Evolutionary conservation across 1,139 yeast genomes (phyloP).

Genomic region (Saccharomyces hybrid): DNA sequence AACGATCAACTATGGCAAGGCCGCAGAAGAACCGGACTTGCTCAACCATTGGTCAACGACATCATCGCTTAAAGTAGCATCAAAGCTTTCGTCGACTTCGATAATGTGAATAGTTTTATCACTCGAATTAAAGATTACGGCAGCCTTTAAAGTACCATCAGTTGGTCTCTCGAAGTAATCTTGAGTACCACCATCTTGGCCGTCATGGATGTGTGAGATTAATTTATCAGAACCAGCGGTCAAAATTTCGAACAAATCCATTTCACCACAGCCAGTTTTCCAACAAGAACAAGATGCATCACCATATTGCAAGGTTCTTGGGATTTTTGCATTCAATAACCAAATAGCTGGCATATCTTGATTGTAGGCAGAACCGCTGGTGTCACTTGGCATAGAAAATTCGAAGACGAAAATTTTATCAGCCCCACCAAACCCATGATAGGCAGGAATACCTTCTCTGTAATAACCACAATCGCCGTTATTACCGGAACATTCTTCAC

Average conservation of each 20-base stretch:
- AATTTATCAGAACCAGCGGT: slow-evolving; percentile 63
- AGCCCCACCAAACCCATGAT: slow-evolving; percentile 78
- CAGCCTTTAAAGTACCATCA: slow-evolving; percentile 73
- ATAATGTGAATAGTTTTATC: slow-evolving; percentile 49
- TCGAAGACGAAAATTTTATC: slow-evolving; percentile 83
- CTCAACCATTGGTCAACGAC: slow-evolving; percentile 53
- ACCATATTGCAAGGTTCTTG: slow-evolving; percentile 90
- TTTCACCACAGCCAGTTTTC: slow-evolving; percentile 95
- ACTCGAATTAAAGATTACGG: slow-evolving; percentile 65
- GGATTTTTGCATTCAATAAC: slow-evolving; percentile 89
- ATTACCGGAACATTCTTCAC: slow-evolving; percentile 49
- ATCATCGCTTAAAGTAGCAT: slow-evolving; percentile 43
- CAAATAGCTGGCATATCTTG: slow-evolving; percentile 95
- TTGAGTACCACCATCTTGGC: slow-evolving; percentile 88
- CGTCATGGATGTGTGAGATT: slow-evolving; percentile 78
- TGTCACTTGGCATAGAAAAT: slow-evolving; percentile 81
- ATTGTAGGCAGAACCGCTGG: slow-evolving; percentile 38
- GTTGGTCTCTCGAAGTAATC: slow-evolving; percentile 87
- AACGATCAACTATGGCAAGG: slow-evolving; percentile 21
- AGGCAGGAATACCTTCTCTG: slow-evolving; percentile 81
- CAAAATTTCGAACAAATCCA: slow-evolving; percentile 83
- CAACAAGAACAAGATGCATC: slow-evolving; percentile 80
- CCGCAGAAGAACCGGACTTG: slow-evolving; percentile 45
- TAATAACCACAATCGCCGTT: slow-evolving; percentile 73
- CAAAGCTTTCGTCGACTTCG: slow-evolving; percentile 52